phyloP scores from a whole-genome alignment of 83 land plant genomes.

The Thuja plicata region DNA sequence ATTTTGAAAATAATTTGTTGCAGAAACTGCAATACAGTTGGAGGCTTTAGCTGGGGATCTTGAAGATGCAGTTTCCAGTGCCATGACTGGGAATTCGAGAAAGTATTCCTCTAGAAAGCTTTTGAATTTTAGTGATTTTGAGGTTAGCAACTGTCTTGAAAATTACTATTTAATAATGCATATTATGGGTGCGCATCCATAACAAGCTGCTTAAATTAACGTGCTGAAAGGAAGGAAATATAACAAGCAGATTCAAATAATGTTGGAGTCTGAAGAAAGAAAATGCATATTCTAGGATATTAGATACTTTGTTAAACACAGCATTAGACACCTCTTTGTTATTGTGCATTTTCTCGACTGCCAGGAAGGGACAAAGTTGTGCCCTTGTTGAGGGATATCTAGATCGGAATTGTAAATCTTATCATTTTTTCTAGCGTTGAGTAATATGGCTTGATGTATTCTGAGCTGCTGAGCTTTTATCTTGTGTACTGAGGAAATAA shows the following conservation, averaged over 20 bases:
- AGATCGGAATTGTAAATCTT: too few relatives aligned
- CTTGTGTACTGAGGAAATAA: not conserved
- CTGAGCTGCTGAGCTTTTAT: not conserved
- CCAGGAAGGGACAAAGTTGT: too few relatives aligned
- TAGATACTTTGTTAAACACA: too few relatives aligned
- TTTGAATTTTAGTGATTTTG: slow-evolving; percentile 23
- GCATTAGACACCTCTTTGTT: too few relatives aligned
- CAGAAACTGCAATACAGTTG: slow-evolving; percentile 83
- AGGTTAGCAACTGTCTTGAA: slow-evolving; percentile 29
- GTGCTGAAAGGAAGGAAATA: too few relatives aligned
- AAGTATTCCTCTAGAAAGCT: slow-evolving; percentile 23
- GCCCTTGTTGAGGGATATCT: not conserved
- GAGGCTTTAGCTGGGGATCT: slow-evolving; percentile 86
- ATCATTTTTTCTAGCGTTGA: too few relatives aligned
- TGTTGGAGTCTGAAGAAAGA: too few relatives aligned
- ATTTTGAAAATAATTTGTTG: not conserved
- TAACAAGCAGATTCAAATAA: too few relatives aligned
- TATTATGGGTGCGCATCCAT: not conserved
- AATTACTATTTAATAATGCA: not conserved
- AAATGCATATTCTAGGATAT: too few relatives aligned
- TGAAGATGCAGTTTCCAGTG: slow-evolving; percentile 85
- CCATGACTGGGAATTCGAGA: slow-evolving; percentile 40
- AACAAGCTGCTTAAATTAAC: too few relatives aligned
- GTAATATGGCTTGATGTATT: not conserved
- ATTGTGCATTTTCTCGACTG: too few relatives aligned